Percentiles rank a stretch among this genome's conserved stretches.
phyloP scores from a whole-genome alignment of 495 filamentous ascomycete species.

The Lophiotrema nucula region DNA sequence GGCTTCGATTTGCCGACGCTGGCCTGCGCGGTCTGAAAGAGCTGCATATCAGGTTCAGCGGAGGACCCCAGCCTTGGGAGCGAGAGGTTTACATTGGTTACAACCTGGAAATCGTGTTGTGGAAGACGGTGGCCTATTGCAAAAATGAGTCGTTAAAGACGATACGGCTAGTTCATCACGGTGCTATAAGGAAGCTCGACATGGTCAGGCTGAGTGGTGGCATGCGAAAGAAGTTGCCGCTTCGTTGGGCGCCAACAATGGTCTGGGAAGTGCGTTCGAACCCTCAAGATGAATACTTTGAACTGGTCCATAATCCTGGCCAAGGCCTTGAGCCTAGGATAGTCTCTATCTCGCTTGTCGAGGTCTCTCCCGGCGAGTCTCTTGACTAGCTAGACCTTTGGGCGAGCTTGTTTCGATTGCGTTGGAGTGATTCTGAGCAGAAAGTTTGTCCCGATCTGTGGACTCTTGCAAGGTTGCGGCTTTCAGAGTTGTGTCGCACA shows the following conservation, averaged over 20 bases:
- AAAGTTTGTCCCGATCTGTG: no score
- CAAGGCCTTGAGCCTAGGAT: no score
- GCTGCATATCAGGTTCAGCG: slow-evolving; percentile 6
- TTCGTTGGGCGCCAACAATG: neutral
- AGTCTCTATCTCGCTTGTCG: no score
- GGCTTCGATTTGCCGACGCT: slow-evolving; percentile 5
- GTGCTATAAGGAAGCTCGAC: no score
- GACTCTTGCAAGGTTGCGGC: no score
- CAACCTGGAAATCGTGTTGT: slow-evolving; percentile 15
- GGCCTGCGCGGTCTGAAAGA: slow-evolving; percentile 18
- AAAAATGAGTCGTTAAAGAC: slow-evolving; percentile 1
- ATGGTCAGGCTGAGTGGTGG: neutral
- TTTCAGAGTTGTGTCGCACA: no score
- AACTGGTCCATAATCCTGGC: no score
- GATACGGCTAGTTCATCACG: slow-evolving; percentile 12
- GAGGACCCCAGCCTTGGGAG: neutral
- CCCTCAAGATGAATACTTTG: neutral
- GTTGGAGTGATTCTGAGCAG: no score
- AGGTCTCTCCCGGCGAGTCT: no score
- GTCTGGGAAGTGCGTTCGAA: neutral
- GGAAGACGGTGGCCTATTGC: slow-evolving; percentile 11
- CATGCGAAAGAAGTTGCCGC: neutral
- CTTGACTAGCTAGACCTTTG: no score
- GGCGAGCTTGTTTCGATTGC: no score
- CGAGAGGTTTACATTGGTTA: neutral